phyloP scores from a whole-genome alignment of 768 basidiomycete genomes.

The Suillus weaverae region DNA sequence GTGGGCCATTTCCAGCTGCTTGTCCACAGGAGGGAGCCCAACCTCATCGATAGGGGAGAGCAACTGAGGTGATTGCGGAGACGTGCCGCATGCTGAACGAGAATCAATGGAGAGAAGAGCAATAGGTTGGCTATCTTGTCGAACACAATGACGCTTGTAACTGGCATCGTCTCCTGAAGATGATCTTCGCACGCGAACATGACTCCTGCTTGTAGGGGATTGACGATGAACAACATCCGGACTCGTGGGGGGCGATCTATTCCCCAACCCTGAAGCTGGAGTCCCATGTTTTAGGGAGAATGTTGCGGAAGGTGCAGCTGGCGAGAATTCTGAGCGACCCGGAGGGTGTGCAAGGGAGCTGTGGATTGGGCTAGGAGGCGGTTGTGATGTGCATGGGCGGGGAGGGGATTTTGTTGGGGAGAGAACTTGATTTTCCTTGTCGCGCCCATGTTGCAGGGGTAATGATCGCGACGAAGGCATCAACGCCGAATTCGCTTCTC shows the following conservation, averaged over 20 bases:
- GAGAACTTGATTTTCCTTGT: neutral
- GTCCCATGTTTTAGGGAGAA: neutral
- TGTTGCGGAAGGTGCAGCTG: neutral
- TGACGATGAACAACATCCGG: neutral
- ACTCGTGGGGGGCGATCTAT: no score
- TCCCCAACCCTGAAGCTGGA: neutral
- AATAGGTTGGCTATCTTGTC: slow-evolving; percentile 1
- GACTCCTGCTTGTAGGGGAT: neutral
- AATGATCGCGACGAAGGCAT: neutral
- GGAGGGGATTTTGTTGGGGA: no score
- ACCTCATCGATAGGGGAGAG: neutral
- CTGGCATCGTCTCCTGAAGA: neutral
- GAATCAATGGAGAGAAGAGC: neutral
- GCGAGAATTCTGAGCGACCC: neutral
- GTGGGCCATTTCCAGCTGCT: neutral
- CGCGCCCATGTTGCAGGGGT: neutral
- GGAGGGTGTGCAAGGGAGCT: neutral
- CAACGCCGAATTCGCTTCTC: neutral
- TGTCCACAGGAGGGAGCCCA: slow-evolving; percentile 1
- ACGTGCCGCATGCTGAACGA: neutral
- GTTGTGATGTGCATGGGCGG: neutral
- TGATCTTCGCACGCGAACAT: neutral
- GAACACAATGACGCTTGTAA: neutral
- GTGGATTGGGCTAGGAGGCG: neutral
- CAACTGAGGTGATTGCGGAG: neutral